phyloP scores from a whole-genome alignment of 495 filamentous ascomycete species.

The Penicillium cinerascens region DNA sequence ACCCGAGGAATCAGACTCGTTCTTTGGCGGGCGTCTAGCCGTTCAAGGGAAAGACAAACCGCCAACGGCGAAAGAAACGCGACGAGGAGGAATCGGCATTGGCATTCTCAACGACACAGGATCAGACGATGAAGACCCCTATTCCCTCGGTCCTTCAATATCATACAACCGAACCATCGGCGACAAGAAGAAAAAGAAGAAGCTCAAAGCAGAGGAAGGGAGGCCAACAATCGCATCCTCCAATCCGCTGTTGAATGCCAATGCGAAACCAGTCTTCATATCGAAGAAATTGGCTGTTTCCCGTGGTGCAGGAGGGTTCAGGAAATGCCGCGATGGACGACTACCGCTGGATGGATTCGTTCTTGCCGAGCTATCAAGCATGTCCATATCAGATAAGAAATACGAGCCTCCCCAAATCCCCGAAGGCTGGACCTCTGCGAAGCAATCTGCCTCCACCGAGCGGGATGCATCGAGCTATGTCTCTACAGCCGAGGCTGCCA shows the following conservation, averaged over 20 bases:
- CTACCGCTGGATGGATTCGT: conserved; percentile 83
- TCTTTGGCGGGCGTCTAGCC: conserved; percentile 38
- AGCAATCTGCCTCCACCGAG: conserved; percentile 46
- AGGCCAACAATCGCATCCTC: conserved; percentile 39
- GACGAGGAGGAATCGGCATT: conserved; percentile 73
- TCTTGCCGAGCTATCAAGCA: conserved; percentile 59
- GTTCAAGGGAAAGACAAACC: conserved; percentile 26
- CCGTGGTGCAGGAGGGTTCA: conserved; percentile 54
- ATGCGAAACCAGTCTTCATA: conserved; percentile 69
- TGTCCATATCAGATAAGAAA: conserved; percentile 55
- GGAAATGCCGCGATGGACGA: conserved; percentile 86
- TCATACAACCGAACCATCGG: conserved; percentile 85
- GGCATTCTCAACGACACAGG: conserved; percentile 91
- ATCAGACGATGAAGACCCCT: conserved; percentile 96
- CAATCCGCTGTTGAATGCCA: conserved; percentile 64
- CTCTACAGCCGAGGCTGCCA: conserved; percentile 71
- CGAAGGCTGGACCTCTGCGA: conserved; percentile 64
- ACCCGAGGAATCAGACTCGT: conserved; percentile 42
- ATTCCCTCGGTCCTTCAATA: conserved; percentile 85
- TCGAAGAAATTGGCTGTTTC: conserved; percentile 66
- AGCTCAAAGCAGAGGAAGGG: conserved; percentile 37
- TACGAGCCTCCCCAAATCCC: conserved; percentile 77
- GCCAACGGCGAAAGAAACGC: conserved; percentile 48
- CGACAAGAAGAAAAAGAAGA: conserved; percentile 80
- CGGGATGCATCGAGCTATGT: conserved; percentile 46